phyloP scores from a whole-genome alignment of 2,329 filamentous ascomycete species.

The Orbilia quercus region DNA sequence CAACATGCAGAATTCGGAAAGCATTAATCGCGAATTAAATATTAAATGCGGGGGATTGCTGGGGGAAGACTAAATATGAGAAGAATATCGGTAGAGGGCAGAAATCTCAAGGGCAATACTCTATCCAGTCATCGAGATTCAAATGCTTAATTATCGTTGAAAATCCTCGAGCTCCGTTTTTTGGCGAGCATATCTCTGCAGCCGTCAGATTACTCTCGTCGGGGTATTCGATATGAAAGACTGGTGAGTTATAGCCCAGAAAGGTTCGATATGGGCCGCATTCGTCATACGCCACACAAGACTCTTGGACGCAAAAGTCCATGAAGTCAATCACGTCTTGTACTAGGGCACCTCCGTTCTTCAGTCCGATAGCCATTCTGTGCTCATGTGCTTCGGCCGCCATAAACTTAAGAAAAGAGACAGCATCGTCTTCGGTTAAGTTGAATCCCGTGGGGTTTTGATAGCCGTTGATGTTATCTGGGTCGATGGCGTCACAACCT shows the following conservation, averaged over 20 bases:
- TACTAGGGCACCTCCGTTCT: constrained; percentile 75
- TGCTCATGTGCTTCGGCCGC: constrained; percentile 68
- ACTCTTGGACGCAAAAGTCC: constrained; percentile 77
- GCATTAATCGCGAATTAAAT: no score
- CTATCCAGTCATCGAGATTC: constrained; percentile 72
- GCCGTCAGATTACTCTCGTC: constrained; percentile 65
- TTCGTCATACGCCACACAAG: constrained; percentile 73
- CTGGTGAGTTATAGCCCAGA: constrained; percentile 72
- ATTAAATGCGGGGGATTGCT: background rate
- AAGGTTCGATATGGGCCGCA: constrained; percentile 71
- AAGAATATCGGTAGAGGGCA: background rate
- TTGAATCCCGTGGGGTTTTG: constrained; percentile 73
- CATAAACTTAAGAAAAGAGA: constrained; percentile 72
- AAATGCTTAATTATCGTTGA: constrained; percentile 75
- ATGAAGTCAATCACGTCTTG: constrained; percentile 63
- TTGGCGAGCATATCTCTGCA: constrained; percentile 66
- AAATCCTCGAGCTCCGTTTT: constrained; percentile 66
- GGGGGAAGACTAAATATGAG: background rate
- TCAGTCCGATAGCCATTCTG: constrained; percentile 74
- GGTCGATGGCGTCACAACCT: constrained; percentile 76
- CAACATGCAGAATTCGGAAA: background rate
- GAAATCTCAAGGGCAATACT: constrained; percentile 65
- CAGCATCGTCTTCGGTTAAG: constrained; percentile 70
- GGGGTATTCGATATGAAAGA: constrained; percentile 80
- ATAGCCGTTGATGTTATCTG: constrained; percentile 77